These are phyloP conservation scores for Pelargonium citronellum DNA, from an alignment of 441 rosid species.

Conservation along the genomic window DNA sequence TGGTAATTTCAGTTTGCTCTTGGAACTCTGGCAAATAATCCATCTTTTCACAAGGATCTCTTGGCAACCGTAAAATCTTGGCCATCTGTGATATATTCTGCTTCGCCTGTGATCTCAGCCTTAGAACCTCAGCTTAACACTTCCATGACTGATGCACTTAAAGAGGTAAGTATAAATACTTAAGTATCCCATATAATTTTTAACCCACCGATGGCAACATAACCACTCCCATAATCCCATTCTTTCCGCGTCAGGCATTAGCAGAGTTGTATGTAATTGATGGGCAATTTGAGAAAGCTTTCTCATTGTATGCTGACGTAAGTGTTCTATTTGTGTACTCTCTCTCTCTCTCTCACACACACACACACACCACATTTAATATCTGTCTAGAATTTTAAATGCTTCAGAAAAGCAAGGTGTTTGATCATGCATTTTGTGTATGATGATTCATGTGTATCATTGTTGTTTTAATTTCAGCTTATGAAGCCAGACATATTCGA, in stretches of 20 bases:
- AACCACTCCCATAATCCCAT: constrained; percentile 21
- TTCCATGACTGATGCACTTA: constrained; percentile 91
- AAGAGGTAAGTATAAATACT: constrained; percentile 54
- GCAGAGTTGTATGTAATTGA: constrained; percentile 85
- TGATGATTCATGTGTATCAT: constrained; percentile 13
- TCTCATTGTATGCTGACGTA: constrained; percentile 94
- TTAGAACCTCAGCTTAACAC: constrained; percentile 94
- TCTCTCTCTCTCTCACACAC: background rate
- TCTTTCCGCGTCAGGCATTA: constrained; percentile 53
- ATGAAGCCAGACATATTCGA: constrained; percentile 85
- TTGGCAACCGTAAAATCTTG: constrained; percentile 88
- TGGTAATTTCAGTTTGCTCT: constrained; percentile 70
- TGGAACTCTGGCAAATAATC: constrained; percentile 91
- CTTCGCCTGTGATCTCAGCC: constrained; percentile 86
- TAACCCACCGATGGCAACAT: constrained; percentile 19
- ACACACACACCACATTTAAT: background rate
- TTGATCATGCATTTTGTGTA: constrained; percentile 12
- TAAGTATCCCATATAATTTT: constrained; percentile 17
- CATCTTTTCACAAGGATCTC: constrained; percentile 72
- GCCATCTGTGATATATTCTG: constrained; percentile 81
- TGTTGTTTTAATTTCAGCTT: constrained; percentile 54
- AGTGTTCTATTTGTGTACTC: constrained; percentile 32
- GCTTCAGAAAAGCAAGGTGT: background rate
- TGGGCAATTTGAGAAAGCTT: constrained; percentile 89
- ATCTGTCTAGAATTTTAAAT: constrained; percentile 3